Conservation (phyloP, 108 stramenopile species). For the Fragilaria crotonensis region DNA sequence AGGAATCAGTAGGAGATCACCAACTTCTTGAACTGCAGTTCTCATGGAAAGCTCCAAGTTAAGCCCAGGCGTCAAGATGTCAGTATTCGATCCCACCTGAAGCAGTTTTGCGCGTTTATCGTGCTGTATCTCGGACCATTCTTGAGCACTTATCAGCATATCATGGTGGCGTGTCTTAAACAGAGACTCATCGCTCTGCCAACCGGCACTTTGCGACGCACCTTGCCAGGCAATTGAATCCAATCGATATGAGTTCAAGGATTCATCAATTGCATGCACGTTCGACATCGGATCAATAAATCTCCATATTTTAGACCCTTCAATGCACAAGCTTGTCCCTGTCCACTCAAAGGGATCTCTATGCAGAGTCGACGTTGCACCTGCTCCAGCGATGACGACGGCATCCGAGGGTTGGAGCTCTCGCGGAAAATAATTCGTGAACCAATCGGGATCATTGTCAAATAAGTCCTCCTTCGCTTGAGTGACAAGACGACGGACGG, state of each 20-base stretch:
- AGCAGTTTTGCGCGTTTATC: neutral
- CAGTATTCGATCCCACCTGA: constrained; percentile 12
- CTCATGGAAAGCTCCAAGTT: neutral
- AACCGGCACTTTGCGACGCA: constrained; percentile 38
- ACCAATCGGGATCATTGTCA: constrained; percentile 29
- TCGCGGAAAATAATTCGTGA: constrained; percentile 38
- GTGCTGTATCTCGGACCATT: constrained; percentile 13
- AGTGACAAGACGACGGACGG: neutral
- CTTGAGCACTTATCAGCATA: constrained; percentile 17
- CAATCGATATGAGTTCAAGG: constrained; percentile 37
- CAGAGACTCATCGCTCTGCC: constrained; percentile 53
- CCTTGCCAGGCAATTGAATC: constrained; percentile 47
- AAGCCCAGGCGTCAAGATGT: neutral
- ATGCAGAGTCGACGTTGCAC: constrained; percentile 52
- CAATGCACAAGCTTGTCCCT: constrained; percentile 52
- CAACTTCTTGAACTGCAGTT: constrained; percentile 41
- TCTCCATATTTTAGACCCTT: constrained; percentile 61
- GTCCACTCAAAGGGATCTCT: constrained; percentile 75
- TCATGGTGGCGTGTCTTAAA: constrained; percentile 13
- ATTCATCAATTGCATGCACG: constrained; percentile 26
- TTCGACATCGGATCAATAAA: constrained; percentile 34
- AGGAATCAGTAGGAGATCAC: constrained; percentile 57
- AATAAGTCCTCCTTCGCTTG: neutral
- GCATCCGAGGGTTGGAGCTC: constrained; percentile 34
- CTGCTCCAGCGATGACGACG: constrained; percentile 49